Conservation (phyloP, 495 filamentous ascomycete genomes). For the Clohesyomyces aquaticus region DNA sequence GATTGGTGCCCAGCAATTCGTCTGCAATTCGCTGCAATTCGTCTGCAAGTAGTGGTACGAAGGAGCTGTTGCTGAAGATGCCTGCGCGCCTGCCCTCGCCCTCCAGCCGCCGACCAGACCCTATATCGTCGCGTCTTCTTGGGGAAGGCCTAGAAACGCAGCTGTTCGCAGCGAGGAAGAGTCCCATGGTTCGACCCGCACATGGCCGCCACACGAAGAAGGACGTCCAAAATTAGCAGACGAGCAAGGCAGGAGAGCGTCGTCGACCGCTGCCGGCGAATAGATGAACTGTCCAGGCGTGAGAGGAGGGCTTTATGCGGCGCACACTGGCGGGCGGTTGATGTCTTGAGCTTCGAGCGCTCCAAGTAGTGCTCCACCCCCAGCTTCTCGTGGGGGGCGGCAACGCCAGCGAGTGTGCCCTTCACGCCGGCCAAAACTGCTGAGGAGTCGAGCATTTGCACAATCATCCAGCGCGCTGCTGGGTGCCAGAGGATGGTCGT, state of each 20-base stretch:
- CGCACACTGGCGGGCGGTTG: background rate
- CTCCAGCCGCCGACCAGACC: background rate
- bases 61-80: no score
- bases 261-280: background rate
- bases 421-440: background rate
- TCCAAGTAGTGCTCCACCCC: no score
- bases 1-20: conserved; percentile 3
- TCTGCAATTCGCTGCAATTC: background rate
- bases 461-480: no score
- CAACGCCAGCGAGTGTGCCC: background rate
- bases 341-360: background rate
- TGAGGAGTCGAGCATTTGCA: background rate
- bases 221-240: background rate
- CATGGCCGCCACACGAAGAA: no score
- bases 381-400: background rate
- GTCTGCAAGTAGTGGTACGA: no score
- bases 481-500: no score
- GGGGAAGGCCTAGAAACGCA: background rate
- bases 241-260: background rate
- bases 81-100: no score
- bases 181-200: no score
- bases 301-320: conserved; percentile 4
- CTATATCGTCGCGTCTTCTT: background rate
- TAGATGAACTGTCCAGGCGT: background rate
- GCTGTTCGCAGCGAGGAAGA: background rate